Percentiles rank a stretch among this genome's conserved stretches.
phyloP scores from a whole-genome alignment of 768 basidiomycete species.

The Lanmaoa rubissima region DNA sequence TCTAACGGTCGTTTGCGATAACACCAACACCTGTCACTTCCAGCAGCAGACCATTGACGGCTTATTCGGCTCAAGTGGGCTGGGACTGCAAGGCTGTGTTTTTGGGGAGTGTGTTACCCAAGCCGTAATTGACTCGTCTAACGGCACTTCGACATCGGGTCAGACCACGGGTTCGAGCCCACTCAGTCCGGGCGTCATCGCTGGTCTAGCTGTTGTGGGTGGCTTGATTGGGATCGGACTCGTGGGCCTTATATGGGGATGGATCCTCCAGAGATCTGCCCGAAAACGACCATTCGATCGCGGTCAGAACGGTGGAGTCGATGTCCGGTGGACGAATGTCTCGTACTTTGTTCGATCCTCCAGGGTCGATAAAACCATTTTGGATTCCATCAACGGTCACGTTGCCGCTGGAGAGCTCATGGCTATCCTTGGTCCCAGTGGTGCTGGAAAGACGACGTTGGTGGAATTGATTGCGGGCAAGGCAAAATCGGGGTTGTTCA shows the following conservation, averaged over 20 bases:
- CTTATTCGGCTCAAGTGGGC: constrained; percentile 72
- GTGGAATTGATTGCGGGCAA: constrained; percentile 89
- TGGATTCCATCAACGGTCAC: constrained; percentile 67
- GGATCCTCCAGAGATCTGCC: constrained; percentile 60
- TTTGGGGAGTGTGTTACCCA: constrained; percentile 92
- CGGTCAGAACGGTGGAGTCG: constrained; percentile 49
- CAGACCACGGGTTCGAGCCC: constrained; percentile 36
- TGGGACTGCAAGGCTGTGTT: constrained; percentile 68
- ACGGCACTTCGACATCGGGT: constrained; percentile 34
- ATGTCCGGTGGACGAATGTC: constrained; percentile 66
- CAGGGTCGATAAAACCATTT: constrained; percentile 50
- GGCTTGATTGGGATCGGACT: constrained; percentile 57
- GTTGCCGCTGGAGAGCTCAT: constrained; percentile 83
- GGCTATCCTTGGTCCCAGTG: constrained; percentile 91
- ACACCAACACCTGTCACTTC: constrained; percentile 68
- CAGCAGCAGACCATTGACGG: constrained; percentile 62
- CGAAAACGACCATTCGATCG: constrained; percentile 41
- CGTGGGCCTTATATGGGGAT: constrained; percentile 59
- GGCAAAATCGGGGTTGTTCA: constrained; percentile 65
- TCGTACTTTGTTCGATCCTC: constrained; percentile 57
- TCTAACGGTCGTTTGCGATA: constrained; percentile 67
- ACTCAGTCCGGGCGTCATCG: constrained; percentile 83
- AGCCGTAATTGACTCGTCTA: constrained; percentile 63
- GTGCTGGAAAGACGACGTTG: constrained; percentile 90
- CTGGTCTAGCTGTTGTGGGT: constrained; percentile 85